Evolutionary conservation across 108 stramenopile species (phyloP), one percentile per base, ranked within the genome.

Genomic region (Pseudonitzschia multiseries): DNA sequence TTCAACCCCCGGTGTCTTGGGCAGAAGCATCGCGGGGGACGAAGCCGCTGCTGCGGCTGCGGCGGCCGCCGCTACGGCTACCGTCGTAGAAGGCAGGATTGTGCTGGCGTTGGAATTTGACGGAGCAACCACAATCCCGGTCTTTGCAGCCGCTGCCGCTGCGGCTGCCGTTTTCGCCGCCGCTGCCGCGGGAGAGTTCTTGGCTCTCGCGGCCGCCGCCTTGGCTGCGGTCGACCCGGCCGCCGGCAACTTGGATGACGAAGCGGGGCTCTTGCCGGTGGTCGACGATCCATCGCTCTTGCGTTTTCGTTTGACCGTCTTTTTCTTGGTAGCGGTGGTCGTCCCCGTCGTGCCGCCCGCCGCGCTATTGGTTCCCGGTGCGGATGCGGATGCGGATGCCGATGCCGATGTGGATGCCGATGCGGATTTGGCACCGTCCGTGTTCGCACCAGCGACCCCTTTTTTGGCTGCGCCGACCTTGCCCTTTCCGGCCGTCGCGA

Each of bases 221-320:
- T 48, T 70, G 4, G 64, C 52, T 0, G 74, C 53, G 33, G 69
- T 46, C 54, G 54, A 24, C 14, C 33, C 54, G 64, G 42, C 61
- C 6, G 74, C 60, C 31, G 74, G 68, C 21, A 40, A n/a, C 33
- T 57, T 79, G 41, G 40, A 32, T 15, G 36, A 0, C 41, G 36
- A 27, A 36, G 68, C 20, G 42, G 63, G 12, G 5, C 46, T 22
- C 53, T 76, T 29, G 8, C 17, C 44, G 5, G 29, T 42, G 8
- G 8, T 20, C 52, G 52, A 21, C 17, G 52, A 52, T 21, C 18
- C n/a, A 17, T 20, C 54, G 18, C 72, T 15, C 66, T 86, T 86
- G 42, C 81, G 72, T 56, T 86, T 86, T 10, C 82, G 82, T 61
- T 86, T 73, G 14, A 79, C 76, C 5, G 74, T 32, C 46, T 79